phyloP scores from a whole-genome alignment of 1,284 basidiomycete genomes.

The Cutaneotrichosporon daszewskae region DNA sequence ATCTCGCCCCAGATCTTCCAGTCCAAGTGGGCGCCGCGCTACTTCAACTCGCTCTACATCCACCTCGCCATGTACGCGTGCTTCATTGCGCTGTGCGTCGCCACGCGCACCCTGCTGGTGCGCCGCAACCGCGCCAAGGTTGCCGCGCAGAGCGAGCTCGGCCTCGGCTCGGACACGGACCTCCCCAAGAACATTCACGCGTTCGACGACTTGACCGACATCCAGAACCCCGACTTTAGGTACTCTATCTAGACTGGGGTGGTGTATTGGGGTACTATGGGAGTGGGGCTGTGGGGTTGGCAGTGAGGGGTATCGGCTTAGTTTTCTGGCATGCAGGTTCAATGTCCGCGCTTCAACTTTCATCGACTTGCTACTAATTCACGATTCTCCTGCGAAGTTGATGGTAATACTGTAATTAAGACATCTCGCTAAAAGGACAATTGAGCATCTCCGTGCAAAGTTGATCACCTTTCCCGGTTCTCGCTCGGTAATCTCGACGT shows the following conservation, averaged over 20 bases:
- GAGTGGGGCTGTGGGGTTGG: no score
- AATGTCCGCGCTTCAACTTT: no score
- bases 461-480: no score
- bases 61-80: slow-evolving; percentile 14
- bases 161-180: not conserved
- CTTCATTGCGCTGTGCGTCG: not conserved
- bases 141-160: not conserved
- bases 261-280: no score
- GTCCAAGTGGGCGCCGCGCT: slow-evolving; percentile 27
- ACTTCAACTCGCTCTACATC: slow-evolving; percentile 32
- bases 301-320: no score
- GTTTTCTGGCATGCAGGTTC: no score
- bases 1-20: slow-evolving; percentile 33
- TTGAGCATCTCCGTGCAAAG: no score
- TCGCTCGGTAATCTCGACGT: no score
- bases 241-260: slow-evolving; percentile 17
- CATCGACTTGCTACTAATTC: no score
- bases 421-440: no score
- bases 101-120: not conserved
- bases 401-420: no score
- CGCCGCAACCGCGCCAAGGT: not conserved
- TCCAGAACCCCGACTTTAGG: slow-evolving; percentile 23
- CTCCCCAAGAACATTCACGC: not conserved
- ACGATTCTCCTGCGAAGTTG: no score
- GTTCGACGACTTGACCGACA: not conserved